A percentile compares a stretch with the other conserved stretches of the same genome.
These are phyloP conservation scores for Cercospora sp. DNA, from an alignment of 2,329 filamentous ascomycete species.

Conservation along the genomic window DNA sequence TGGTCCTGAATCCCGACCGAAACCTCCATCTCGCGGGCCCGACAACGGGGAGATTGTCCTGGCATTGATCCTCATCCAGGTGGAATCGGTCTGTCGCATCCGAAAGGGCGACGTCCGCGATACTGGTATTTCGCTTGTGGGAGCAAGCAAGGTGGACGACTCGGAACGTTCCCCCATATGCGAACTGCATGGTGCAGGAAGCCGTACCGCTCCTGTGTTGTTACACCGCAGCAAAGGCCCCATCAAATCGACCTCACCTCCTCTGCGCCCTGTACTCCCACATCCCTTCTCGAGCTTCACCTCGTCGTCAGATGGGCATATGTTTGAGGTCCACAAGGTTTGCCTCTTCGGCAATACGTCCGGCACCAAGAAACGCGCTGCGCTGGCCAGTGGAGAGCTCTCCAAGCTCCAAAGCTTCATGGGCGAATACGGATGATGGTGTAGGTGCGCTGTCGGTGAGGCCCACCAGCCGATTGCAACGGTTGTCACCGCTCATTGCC, in stretches of 20 bases:
- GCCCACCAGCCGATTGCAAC: not conserved
- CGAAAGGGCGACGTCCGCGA: no score
- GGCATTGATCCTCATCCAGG: not conserved
- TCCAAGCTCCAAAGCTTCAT: not conserved
- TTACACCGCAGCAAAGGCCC: not conserved
- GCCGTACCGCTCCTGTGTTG: not conserved
- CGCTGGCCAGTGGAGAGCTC: not conserved
- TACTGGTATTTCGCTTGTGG: not conserved
- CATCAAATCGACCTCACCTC: not conserved
- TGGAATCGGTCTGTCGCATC: not conserved
- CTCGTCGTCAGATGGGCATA: not conserved
- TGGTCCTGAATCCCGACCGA: no score
- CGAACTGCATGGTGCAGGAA: not conserved
- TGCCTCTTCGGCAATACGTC: not conserved
- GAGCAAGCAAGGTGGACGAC: not conserved
- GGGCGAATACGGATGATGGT: not conserved
- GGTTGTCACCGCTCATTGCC: slow-evolving; percentile 13
- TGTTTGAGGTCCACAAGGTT: not conserved
- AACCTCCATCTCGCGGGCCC: not conserved
- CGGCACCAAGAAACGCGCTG: not conserved
- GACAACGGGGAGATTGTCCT: not conserved
- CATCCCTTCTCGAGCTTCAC: not conserved
- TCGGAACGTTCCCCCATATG: not conserved
- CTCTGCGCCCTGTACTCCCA: not conserved
- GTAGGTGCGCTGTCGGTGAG: slow-evolving; percentile 14